These are phyloP conservation scores for Botryotinia narcissicola DNA, from an alignment of 2,329 filamentous ascomycete species.

Conservation along the genomic window DNA sequence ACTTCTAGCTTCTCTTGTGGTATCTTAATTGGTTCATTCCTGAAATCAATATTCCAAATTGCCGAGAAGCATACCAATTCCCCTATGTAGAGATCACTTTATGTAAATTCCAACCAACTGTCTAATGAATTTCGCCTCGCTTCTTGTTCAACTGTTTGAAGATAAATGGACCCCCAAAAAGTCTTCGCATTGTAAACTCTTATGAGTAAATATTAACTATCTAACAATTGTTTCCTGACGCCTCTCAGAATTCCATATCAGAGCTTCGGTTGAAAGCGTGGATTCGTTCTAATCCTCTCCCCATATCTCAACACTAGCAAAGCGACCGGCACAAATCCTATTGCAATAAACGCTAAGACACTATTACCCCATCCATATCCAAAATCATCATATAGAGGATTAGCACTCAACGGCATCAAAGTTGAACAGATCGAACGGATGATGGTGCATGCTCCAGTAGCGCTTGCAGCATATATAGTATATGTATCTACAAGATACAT, in stretches of 20 bases:
- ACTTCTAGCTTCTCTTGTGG: background rate
- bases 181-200: background rate
- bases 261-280: constrained; percentile 7
- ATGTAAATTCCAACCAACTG: background rate
- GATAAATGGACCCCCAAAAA: background rate
- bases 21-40: background rate
- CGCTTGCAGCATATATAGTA: constrained; percentile 4
- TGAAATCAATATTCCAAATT: background rate
- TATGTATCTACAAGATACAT: constrained; percentile 53
- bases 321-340: constrained; percentile 7
- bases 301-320: constrained; percentile 5
- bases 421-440: background rate
- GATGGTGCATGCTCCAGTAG: background rate
- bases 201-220: background rate
- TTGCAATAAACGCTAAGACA: constrained; percentile 5
- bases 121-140: background rate
- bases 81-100: background rate
- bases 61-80: background rate
- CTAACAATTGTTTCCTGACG: background rate
- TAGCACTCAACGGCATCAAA: background rate
- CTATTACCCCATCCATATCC: constrained; percentile 13
- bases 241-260: background rate
- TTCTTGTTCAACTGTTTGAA: background rate
- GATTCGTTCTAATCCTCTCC: constrained; percentile 12
- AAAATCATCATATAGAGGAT: background rate